These are phyloP conservation scores for Thermothielavioides terrestris DNA, from an alignment of 495 filamentous ascomycete species.

Conservation along the genomic window DNA sequence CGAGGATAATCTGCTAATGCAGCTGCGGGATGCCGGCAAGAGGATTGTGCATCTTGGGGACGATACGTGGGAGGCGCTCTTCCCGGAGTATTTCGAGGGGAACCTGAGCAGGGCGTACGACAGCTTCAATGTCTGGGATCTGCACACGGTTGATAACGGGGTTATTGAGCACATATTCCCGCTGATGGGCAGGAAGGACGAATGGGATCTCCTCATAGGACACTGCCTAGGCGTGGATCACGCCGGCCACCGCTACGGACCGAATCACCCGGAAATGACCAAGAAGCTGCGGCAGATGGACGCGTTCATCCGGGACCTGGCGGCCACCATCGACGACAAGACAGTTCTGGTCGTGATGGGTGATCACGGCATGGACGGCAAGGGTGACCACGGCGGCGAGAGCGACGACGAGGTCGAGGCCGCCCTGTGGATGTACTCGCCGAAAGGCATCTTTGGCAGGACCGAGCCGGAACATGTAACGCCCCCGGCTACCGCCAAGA, in stretches of 20 bases:
- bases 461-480: conserved; percentile 49
- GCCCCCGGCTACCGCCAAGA: conserved; percentile 67
- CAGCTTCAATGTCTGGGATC: conserved; percentile 96
- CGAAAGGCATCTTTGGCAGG: conserved; percentile 69
- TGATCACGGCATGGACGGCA: conserved; percentile 95
- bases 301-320: conserved; percentile 59
- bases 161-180: conserved; percentile 91
- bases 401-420: conserved; percentile 91
- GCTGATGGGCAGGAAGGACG: conserved; percentile 54
- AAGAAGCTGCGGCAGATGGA: conserved; percentile 92
- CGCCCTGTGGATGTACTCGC: conserved; percentile 97
- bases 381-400: conserved; percentile 95
- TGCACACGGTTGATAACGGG: conserved; percentile 94
- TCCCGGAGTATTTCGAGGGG: conserved; percentile 82
- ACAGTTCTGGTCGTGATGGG: conserved; percentile 94
- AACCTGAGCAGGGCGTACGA: conserved; percentile 82
- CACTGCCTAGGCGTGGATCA: conserved; percentile 96
- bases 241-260: conserved; percentile 92
- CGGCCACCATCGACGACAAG: conserved; percentile 65
- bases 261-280: conserved; percentile 84
- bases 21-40: conserved; percentile 71
- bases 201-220: conserved; percentile 89
- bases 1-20: conserved; percentile 87
- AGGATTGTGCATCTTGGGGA: conserved; percentile 88
- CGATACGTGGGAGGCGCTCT: conserved; percentile 90